These are phyloP conservation scores for Ustilago lituana DNA, from an alignment of 1,284 basidiomycete genomes.

Conservation along the genomic window DNA sequence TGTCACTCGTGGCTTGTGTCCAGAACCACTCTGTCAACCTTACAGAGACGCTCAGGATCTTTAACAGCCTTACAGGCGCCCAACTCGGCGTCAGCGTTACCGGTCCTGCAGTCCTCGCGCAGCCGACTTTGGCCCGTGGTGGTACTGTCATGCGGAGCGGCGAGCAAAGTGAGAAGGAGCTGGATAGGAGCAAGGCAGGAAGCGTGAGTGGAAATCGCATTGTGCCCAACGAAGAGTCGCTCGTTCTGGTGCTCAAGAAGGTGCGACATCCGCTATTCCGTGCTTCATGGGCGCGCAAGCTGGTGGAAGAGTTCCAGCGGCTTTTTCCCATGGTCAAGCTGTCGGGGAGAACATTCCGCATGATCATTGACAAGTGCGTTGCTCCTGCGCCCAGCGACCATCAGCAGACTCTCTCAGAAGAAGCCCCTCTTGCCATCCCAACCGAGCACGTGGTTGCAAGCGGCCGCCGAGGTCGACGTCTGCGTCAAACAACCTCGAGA, in stretches of 20 bases:
- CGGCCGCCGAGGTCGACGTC: constrained; percentile 18
- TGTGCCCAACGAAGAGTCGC: constrained; percentile 32
- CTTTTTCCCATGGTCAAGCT: constrained; percentile 14
- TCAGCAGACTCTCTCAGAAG: not conserved
- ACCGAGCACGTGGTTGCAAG: not conserved
- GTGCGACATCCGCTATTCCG: constrained; percentile 28
- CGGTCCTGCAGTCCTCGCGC: constrained; percentile 1
- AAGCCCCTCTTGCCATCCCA: not conserved
- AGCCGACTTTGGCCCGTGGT: not conserved
- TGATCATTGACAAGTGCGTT: constrained; percentile 23
- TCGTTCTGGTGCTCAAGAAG: constrained; percentile 28
- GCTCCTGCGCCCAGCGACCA: constrained; percentile 1
- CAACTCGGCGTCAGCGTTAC: constrained; percentile 5
- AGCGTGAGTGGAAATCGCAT: not conserved
- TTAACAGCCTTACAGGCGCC: constrained; percentile 23
- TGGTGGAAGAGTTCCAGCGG: constrained; percentile 21
- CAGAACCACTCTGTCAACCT: constrained; percentile 11
- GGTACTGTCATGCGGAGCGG: no score
- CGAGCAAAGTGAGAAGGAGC: not conserved
- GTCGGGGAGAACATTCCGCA: constrained; percentile 18
- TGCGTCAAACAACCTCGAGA: constrained; percentile 6
- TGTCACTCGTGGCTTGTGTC: constrained; percentile 14
- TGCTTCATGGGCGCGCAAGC: constrained; percentile 21
- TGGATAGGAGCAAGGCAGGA: not conserved
- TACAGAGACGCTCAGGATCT: constrained; percentile 21